phyloP scores from a whole-genome alignment of 140 eudicot genomes.

The Bidens hawaiensis region DNA sequence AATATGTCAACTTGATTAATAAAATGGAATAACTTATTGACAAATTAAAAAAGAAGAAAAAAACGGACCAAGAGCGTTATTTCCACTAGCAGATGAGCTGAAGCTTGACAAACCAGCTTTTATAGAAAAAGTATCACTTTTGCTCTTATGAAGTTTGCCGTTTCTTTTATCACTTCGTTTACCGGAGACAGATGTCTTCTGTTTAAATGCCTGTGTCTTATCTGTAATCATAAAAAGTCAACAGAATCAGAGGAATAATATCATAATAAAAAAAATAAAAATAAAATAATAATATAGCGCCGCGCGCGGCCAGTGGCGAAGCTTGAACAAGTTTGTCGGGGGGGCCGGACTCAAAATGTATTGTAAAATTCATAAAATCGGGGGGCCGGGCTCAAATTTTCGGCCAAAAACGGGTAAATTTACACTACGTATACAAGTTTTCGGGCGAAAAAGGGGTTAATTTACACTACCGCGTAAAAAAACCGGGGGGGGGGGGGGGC shows the following conservation, averaged over 20 bases:
- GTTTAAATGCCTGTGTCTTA: constrained; percentile 42
- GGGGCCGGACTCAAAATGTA: too few species aligned
- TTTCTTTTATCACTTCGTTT: constrained; percentile 84
- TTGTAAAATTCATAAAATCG: too few species aligned
- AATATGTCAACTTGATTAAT: not conserved
- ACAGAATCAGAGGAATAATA: not conserved
- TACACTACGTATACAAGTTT: too few species aligned
- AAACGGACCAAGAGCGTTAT: constrained; percentile 60
- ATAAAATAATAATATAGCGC: too few species aligned
- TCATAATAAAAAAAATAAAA: too few species aligned
- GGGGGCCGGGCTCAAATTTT: too few species aligned
- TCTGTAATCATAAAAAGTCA: constrained; percentile 32
- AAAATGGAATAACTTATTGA: not conserved
- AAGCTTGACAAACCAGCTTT: constrained; percentile 77
- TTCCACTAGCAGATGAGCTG: constrained; percentile 72
- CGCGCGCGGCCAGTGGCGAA: too few species aligned
- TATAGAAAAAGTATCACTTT: constrained; percentile 64
- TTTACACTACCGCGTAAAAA: too few species aligned
- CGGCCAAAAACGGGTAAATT: too few species aligned
- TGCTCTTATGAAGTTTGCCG: constrained; percentile 52
- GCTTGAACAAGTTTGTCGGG: too few species aligned
- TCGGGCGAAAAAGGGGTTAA: too few species aligned
- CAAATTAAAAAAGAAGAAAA: not conserved
- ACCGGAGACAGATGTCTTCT: constrained; percentile 44
- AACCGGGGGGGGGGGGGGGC: too few species aligned